phyloP scores from a whole-genome alignment of 192 early-diverging fungal genomes.

The Coemansia sp. region DNA sequence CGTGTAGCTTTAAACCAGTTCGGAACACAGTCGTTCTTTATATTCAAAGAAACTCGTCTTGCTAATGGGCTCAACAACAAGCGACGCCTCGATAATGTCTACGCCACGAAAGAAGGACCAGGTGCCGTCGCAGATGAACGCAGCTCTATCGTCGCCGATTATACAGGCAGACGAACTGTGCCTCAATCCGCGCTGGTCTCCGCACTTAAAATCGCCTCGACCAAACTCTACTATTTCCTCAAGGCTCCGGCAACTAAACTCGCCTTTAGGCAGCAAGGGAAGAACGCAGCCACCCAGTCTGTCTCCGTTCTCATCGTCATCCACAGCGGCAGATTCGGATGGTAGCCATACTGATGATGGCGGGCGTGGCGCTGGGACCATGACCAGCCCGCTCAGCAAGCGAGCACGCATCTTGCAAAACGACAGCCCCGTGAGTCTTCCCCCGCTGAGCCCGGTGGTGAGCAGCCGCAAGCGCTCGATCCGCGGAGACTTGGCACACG shows the following conservation, averaged over 20 bases:
- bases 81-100: conserved; percentile 20
- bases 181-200: conserved; percentile 56
- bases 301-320: background rate
- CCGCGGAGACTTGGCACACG: conserved; percentile 30
- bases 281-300: conserved; percentile 1
- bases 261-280: conserved; percentile 7
- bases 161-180: conserved; percentile 54
- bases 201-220: conserved; percentile 49
- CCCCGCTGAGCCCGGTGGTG: conserved; percentile 54
- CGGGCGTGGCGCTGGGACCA: conserved; percentile 8
- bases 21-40: background rate
- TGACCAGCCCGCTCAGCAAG: conserved; percentile 45
- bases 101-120: conserved; percentile 39
- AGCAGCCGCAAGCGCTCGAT: conserved; percentile 45
- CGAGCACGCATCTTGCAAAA: conserved; percentile 46
- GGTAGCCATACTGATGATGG: background rate
- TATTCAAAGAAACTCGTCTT: background rate
- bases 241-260: conserved; percentile 33
- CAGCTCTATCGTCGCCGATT: conserved; percentile 35
- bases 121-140: background rate
- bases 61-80: conserved; percentile 32
- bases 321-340: background rate
- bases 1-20: background rate
- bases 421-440: conserved; percentile 49
- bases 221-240: conserved; percentile 46